A percentile compares a stretch with the other conserved stretches of the same genome.
Conservation (phyloP, 306 rosid species). For the Macrotyloma uniflorum region DNA sequence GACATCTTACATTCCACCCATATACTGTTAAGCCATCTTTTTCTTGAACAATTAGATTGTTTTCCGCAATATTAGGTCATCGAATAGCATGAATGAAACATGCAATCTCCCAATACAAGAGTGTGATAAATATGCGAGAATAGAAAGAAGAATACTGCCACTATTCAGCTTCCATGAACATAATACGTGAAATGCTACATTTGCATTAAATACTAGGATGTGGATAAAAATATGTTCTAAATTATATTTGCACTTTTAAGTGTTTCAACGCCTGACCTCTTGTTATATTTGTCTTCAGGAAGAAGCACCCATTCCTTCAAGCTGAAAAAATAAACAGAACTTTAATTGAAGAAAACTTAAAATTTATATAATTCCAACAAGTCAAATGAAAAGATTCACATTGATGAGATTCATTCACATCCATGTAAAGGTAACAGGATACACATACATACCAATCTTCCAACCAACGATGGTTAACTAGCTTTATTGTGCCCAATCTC, state of each 20-base stretch:
- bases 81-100: not conserved
- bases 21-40: not conserved
- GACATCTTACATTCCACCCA: conserved; percentile 3
- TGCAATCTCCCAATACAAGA: not conserved
- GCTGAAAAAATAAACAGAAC: conserved; percentile 54
- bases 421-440: not conserved
- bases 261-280: conserved; percentile 61
- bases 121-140: not conserved
- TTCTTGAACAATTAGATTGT: not conserved
- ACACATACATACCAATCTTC: conserved; percentile 71
- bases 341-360: conserved; percentile 11
- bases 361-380: not conserved
- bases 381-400: conserved; percentile 28
- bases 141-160: conserved; percentile 20
- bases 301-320: conserved; percentile 78
- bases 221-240: conserved; percentile 16
- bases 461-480: conserved; percentile 90
- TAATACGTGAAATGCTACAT: conserved; percentile 6
- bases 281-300: conserved; percentile 72
- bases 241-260: conserved; percentile 1
- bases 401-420: conserved; percentile 18
- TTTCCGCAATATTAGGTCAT: not conserved
- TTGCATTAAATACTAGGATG: conserved; percentile 30
- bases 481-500: conserved; percentile 67
- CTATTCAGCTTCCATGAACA: not conserved